These are phyloP conservation scores for Quercus robur DNA, from an alignment of 306 rosid genomes.

Conservation along the genomic window DNA sequence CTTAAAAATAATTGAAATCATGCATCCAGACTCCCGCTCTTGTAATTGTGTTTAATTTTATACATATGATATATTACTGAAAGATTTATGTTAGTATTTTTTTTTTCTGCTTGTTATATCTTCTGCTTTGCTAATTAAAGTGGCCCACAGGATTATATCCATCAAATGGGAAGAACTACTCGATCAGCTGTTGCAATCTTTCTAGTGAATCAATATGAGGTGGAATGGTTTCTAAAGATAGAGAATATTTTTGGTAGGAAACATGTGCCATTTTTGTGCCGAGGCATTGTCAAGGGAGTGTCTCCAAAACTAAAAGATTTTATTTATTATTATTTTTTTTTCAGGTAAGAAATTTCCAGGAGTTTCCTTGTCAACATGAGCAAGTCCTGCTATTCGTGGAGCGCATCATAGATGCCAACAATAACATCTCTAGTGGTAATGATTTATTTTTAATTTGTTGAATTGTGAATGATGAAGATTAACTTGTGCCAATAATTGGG, in stretches of 20 bases:
- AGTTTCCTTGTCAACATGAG: slow-evolving; percentile 28
- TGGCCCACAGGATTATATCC: slow-evolving; percentile 70
- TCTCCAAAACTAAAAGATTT: background rate
- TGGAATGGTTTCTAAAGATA: slow-evolving; percentile 78
- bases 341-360: slow-evolving; percentile 36
- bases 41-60: background rate
- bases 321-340: background rate
- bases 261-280: background rate
- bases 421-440: slow-evolving; percentile 35
- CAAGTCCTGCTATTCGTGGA: slow-evolving; percentile 42
- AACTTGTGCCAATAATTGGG: background rate
- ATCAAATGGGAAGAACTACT: slow-evolving; percentile 94
- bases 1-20: background rate
- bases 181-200: slow-evolving; percentile 87
- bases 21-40: background rate
- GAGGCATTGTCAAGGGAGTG: background rate
- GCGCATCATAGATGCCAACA: slow-evolving; percentile 37
- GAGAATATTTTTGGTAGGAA: slow-evolving; percentile 77
- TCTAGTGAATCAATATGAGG: slow-evolving; percentile 74
- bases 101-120: too few species aligned
- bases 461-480: too few species aligned
- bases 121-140: slow-evolving; percentile 17
- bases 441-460: background rate
- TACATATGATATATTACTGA: background rate
- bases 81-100: too few species aligned